These are phyloP conservation scores for Penicillium verhagenii DNA, from an alignment of 495 filamentous ascomycete genomes.

Conservation along the genomic window DNA sequence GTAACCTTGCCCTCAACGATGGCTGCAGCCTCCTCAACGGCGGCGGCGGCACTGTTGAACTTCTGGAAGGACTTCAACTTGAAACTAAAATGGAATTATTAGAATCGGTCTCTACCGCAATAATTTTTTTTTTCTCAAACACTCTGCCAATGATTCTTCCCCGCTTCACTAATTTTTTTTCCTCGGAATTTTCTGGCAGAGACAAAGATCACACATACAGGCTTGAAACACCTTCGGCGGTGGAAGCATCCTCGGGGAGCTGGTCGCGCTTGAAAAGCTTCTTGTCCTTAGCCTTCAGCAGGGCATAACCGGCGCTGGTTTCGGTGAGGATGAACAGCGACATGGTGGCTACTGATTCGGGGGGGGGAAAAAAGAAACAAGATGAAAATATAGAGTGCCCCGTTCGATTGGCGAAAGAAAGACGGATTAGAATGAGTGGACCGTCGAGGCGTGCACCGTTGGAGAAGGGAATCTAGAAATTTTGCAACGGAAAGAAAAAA, in stretches of 20 bases:
- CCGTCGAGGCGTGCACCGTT: conserved; percentile 28
- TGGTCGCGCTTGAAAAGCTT: conserved; percentile 89
- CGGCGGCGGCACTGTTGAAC: conserved; percentile 85
- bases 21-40: conserved; percentile 83
- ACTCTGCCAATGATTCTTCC: background rate
- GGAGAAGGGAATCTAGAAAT: conserved; percentile 30
- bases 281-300: conserved; percentile 97
- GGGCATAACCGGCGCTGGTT: conserved; percentile 93
- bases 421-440: conserved; percentile 20
- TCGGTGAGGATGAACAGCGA: conserved; percentile 83
- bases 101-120: conserved; percentile 22
- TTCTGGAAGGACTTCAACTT: conserved; percentile 96
- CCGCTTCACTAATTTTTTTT: background rate
- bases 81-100: conserved; percentile 55
- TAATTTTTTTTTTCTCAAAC: conserved; percentile 6
- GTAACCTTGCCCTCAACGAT: conserved; percentile 93
- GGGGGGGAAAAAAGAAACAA: conserved; percentile 24
- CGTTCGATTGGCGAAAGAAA: conserved; percentile 19
- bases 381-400: conserved; percentile 15
- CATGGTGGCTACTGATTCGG: conserved; percentile 54
- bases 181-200: background rate
- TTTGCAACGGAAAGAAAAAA: conserved; percentile 32
- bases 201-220: conserved; percentile 60
- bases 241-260: conserved; percentile 67
- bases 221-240: conserved; percentile 80